Evolutionary conservation across 306 rosid species (phyloP).

Genomic region (Rosa chinensis): DNA sequence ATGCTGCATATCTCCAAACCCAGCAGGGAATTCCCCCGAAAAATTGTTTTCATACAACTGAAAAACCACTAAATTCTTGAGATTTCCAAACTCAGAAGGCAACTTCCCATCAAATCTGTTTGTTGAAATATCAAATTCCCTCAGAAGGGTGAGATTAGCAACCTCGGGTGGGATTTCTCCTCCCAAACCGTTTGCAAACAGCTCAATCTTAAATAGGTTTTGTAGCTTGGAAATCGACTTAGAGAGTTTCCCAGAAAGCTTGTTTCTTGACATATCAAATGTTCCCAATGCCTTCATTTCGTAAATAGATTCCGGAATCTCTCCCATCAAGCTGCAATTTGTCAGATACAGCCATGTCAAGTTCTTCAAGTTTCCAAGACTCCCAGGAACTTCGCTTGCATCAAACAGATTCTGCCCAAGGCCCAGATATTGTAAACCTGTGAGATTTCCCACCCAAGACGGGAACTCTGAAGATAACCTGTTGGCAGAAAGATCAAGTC

Average conservation of each 20-base stretch:
- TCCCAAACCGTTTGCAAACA: constrained; percentile 57
- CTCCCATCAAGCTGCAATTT: constrained; percentile 63
- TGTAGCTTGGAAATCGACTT: constrained; percentile 63
- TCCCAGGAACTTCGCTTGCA: constrained; percentile 55
- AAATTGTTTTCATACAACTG: constrained; percentile 71
- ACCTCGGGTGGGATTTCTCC: constrained; percentile 77
- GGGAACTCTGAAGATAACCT: constrained; percentile 61
- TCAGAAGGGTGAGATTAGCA: constrained; percentile 62
- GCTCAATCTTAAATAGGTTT: constrained; percentile 70
- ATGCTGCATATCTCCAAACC: constrained; percentile 80
- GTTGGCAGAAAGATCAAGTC: constrained; percentile 73
- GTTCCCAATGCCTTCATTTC: constrained; percentile 64
- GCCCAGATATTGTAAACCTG: constrained; percentile 46
- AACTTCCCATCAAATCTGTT: constrained; percentile 61
- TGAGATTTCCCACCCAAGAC: constrained; percentile 71
- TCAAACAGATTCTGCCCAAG: constrained; percentile 60
- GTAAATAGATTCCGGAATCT: constrained; percentile 74
- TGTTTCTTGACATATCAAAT: constrained; percentile 76
- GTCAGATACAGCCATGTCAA: constrained; percentile 77
- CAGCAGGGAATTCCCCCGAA: constrained; percentile 76
- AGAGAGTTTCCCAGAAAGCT: constrained; percentile 66
- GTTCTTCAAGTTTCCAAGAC: constrained; percentile 63
- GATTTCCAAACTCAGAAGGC: constrained; percentile 63
- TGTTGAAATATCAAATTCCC: constrained; percentile 71
- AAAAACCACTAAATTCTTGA: constrained; percentile 73